Evolutionary conservation across 768 basidiomycete genomes (phyloP), one percentile per base, ranked within the genome.

Genomic region (Fomitopsis pulvina): DNA sequence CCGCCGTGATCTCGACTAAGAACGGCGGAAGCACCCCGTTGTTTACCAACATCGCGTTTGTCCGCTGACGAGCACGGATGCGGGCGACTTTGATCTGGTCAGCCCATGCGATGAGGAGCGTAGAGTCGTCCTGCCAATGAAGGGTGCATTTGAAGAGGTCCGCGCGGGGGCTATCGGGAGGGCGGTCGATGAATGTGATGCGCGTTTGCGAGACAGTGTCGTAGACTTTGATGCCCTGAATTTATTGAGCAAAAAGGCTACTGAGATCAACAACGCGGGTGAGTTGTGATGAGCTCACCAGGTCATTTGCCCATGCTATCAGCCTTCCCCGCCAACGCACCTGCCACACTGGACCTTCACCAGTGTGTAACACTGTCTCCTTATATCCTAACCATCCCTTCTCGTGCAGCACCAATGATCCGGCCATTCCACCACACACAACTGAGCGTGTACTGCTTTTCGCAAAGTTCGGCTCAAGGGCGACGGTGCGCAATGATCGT

Each of bases 311-410:
- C 96, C 96, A 99, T 0, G 92, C 93, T 56, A 97, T 92, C 26
- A 96, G 71, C 42, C 78, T 78, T 1, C 83, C 85, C 59, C 81
- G 73, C 96, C 96, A 98, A 50, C 85, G 77, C 9, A 85, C 81
- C 45, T 84, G 82, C 92, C 93, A 97, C 46, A 99, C 90, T 0
- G 96, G 91, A 10, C 95, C 96, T 68, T 98, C 96, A 3, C 86
- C 88, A 29, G 71, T 73, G 60, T 92, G 85, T 18, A 96, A 64
- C 5, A 85, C 66, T 0, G 85, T 89, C 64, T 95, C 93, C 60
- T 90, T 96, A 60, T 96, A 89, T 0, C 95, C 93, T 1, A 97
- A 68, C 94, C 96, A 97, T 5, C 93, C 90, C 63, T 96, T 97
- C 72, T 97, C 95, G 55, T 88, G 81, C 57, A 96, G 59, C n/a